Base-by-base conservation (phyloP, 345 rosid genomes). In the Lepidium sativum region DNA sequence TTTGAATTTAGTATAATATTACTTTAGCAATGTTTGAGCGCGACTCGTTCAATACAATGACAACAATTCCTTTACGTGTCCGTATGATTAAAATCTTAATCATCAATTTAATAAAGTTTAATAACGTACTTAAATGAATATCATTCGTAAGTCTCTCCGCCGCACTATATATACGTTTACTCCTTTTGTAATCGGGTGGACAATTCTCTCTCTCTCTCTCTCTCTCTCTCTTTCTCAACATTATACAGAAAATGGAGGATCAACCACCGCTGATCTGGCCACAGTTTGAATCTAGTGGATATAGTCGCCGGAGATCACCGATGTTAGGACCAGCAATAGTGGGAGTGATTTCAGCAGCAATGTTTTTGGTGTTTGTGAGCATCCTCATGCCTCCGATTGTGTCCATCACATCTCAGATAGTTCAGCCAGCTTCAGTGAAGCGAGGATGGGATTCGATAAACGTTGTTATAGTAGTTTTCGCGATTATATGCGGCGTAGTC, bases 401-500 rank as follows among this genome's bases (percentile, higher is more conserved):
- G 55, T 78, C 86, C 2, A 2, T 50, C 70, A 61, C 85, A 47
- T 44, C 77, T 48, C 83, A 80, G 15, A 78, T 82, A 62, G 60
- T 77, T 10, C 76, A 79, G 12, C 80, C 85, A 39, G 6, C 42
- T 17, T 38, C 74, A 0, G 81, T 84, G 18, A 84, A 80, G 78
- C 78, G 56, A 60, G 77, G 91, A 37, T 88, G 87, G 96, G 96
- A 91, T 54, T 77, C 88, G 0, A 74, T 88, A 56, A 88, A 77
- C 66, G 48, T 88, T 4, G 34, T 80, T 18, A 74, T 91, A 6
- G 91, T 91, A 31, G 57, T 86, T 67, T 79, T 86, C 41, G 89
- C 97, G 4, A 81, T 91, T 32, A 63, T 91, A 37, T 86, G 85
- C 54, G 97, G 97, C 53, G 62, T 91, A 25, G 78, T 91, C 38